Evolutionary conservation across 805 yeast species (phyloP).

Genomic region (Metschnikowia corniflorae): DNA sequence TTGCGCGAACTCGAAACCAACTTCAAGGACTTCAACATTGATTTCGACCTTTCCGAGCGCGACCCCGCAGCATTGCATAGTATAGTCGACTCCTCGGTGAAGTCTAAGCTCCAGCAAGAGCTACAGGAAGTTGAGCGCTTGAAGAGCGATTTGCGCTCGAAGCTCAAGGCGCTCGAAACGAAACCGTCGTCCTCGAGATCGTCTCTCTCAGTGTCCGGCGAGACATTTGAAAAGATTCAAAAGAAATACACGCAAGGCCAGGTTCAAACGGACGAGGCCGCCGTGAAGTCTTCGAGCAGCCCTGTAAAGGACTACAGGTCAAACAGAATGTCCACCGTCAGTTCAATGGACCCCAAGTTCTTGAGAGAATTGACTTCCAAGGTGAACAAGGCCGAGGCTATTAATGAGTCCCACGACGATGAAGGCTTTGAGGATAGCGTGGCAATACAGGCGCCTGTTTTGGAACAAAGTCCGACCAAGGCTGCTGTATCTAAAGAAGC

Average conservation of each 20-base stretch:
- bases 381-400: constrained; percentile 42
- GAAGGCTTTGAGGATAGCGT: constrained; percentile 12
- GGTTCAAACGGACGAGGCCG: constrained; percentile 19
- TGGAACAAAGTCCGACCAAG: background rate
- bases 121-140: constrained; percentile 41
- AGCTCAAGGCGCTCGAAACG: constrained; percentile 25
- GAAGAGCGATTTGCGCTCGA: constrained; percentile 38
- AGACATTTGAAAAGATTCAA: constrained; percentile 34
- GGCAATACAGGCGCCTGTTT: constrained; percentile 11
- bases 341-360: constrained; percentile 46
- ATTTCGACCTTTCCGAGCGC: constrained; percentile 32
- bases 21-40: constrained; percentile 62
- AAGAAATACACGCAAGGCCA: constrained; percentile 46
- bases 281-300: constrained; percentile 14
- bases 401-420: constrained; percentile 20
- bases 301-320: constrained; percentile 26
- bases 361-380: constrained; percentile 51
- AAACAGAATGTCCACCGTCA: constrained; percentile 33
- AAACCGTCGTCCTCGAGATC: constrained; percentile 8
- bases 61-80: constrained; percentile 15
- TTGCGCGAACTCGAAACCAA: constrained; percentile 64
- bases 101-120: constrained; percentile 38
- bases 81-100: constrained; percentile 32
- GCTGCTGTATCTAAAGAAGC: background rate
- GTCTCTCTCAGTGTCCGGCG: constrained; percentile 7